These are phyloP conservation scores for Sugiyamaella castrensis DNA, from an alignment of 1,139 yeast genomes.

Conservation along the genomic window DNA sequence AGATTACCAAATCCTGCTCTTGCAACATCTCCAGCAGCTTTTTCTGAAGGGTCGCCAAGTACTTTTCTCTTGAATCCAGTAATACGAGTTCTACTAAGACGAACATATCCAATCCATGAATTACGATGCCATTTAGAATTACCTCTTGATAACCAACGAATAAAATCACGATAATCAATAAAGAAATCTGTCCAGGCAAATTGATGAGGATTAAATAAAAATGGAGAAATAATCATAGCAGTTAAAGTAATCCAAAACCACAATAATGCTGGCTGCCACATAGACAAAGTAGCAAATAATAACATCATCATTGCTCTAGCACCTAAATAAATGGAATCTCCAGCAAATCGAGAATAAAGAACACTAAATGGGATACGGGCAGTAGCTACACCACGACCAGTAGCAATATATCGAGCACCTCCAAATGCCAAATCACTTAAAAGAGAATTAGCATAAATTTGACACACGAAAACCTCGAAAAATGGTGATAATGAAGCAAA, in stretches of 20 bases:
- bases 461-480: slow-evolving; percentile 98
- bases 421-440: slow-evolving; percentile 93
- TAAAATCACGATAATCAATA: slow-evolving; percentile 96
- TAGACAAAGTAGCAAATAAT: slow-evolving; percentile 85
- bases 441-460: slow-evolving; percentile 90
- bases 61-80: slow-evolving; percentile 97
- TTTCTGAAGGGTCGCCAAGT: slow-evolving; percentile 83
- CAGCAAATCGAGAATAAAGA: slow-evolving; percentile 93
- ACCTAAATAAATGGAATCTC: slow-evolving; percentile 95
- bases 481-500: slow-evolving; percentile 87
- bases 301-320: slow-evolving; percentile 87
- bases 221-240: slow-evolving; percentile 90
- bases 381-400: slow-evolving; percentile 99
- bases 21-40: slow-evolving; percentile 89
- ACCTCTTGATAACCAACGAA: slow-evolving; percentile 98
- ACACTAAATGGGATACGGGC: slow-evolving; percentile 97
- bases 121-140: slow-evolving; percentile 98
- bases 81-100: slow-evolving; percentile 92
- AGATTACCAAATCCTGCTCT: slow-evolving; percentile 92
- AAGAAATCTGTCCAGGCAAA: slow-evolving; percentile 99
- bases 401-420: slow-evolving; percentile 98
- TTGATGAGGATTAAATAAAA: slow-evolving; percentile 96
- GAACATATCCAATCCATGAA: slow-evolving; percentile 98
- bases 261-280: slow-evolving; percentile 95
- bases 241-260: slow-evolving; percentile 99